Conservation (phyloP, 768 basidiomycete species). For the Suillus subluteus region DNA sequence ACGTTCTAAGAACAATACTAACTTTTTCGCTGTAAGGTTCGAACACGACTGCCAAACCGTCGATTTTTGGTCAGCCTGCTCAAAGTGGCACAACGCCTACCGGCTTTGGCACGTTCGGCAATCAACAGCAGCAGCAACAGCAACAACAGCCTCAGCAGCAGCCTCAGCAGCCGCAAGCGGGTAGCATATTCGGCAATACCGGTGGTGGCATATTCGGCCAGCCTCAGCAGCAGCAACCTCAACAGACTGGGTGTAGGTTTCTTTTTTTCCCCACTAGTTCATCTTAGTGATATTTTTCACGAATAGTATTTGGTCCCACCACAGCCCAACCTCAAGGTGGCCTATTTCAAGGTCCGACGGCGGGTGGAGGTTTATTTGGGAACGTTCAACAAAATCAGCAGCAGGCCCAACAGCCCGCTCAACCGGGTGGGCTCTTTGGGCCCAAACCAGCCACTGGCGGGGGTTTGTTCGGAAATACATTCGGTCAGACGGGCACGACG, state of each 20-base stretch:
- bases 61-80: slow-evolving; percentile 51
- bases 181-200: slow-evolving; percentile 32
- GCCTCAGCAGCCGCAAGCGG: slow-evolving; percentile 22
- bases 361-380: slow-evolving; percentile 42
- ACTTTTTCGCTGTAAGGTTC: slow-evolving; percentile 27
- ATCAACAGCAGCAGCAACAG: slow-evolving; percentile 32
- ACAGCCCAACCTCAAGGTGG: slow-evolving; percentile 33
- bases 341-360: slow-evolving; percentile 7
- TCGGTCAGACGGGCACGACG: slow-evolving; percentile 45
- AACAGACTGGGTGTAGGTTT: slow-evolving; percentile 42
- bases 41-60: slow-evolving; percentile 44
- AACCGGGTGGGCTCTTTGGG: slow-evolving; percentile 31
- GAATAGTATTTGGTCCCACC: slow-evolving; percentile 25
- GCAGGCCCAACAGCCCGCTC: slow-evolving; percentile 41
- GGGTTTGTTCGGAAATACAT: slow-evolving; percentile 51
- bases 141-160: slow-evolving; percentile 21
- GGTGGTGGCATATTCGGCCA: slow-evolving; percentile 36
- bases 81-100: slow-evolving; percentile 39
- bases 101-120: slow-evolving; percentile 40
- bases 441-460: slow-evolving; percentile 36
- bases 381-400: slow-evolving; percentile 37
- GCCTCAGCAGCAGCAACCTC: slow-evolving; percentile 42
- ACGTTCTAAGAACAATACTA: background rate
- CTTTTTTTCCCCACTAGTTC: slow-evolving; percentile 26
- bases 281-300: background rate